Evolutionary conservation across 345 rosid genomes (phyloP).

Genomic region (Sonneratia caseolaris): DNA sequence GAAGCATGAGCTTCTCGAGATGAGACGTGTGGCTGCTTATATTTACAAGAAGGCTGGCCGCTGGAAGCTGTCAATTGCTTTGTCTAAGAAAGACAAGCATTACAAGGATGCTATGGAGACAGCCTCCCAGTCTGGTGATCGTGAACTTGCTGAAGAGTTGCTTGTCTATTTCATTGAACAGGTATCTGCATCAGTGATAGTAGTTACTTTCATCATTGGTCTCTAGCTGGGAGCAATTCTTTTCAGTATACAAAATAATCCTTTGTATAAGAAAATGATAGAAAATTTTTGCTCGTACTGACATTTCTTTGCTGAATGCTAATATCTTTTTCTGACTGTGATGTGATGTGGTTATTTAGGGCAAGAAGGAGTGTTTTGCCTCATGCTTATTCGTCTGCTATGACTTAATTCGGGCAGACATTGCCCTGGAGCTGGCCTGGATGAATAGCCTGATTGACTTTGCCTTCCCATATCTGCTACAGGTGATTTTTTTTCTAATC

Average conservation of each 20-base stretch:
- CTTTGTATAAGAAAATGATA: background rate
- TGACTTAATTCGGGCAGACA: conserved; percentile 35
- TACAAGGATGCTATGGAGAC: conserved; percentile 99
- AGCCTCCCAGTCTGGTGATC: conserved; percentile 95
- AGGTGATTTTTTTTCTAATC: conserved; percentile 6
- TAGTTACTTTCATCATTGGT: background rate
- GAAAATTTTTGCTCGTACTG: background rate
- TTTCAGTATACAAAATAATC: background rate
- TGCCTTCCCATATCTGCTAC: conserved; percentile 37
- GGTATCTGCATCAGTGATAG: conserved; percentile 24
- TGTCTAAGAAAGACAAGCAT: conserved; percentile 86
- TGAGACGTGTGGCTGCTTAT: conserved; percentile 99
- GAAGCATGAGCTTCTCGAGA: conserved; percentile 97
- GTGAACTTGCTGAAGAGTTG: conserved; percentile 92
- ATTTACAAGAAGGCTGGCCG: conserved; percentile 96
- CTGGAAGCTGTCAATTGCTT: conserved; percentile 97
- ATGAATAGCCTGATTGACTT: conserved; percentile 39
- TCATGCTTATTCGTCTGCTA: conserved; percentile 46
- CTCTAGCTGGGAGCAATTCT: background rate
- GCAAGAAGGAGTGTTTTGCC: conserved; percentile 49
- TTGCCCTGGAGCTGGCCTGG: conserved; percentile 44
- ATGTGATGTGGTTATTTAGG: conserved; percentile 17
- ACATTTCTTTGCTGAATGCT: background rate
- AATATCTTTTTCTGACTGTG: background rate
- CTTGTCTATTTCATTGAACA: conserved; percentile 90